Evolutionary conservation across 2,329 filamentous ascomycete genomes (phyloP).

Genomic region (Phaeoacremonium minimum): DNA sequence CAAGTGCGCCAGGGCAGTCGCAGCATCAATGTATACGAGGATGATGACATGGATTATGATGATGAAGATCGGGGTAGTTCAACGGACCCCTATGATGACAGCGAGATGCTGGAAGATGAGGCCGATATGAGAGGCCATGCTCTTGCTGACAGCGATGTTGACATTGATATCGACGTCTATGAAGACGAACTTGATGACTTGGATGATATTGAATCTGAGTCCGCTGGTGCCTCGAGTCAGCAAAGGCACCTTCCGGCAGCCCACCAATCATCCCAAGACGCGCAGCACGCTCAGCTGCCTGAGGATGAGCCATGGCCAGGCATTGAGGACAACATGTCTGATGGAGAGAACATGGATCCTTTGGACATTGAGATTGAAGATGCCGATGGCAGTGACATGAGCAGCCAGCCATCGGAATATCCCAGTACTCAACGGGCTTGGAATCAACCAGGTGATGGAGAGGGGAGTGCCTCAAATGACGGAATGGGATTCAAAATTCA

Average conservation of each 20-base stretch:
- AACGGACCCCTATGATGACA: slow-evolving; percentile 18
- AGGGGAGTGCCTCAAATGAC: slow-evolving; percentile 4
- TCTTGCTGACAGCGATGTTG: slow-evolving; percentile 17
- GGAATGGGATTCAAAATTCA: slow-evolving; percentile 7
- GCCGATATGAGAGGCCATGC: too few species aligned
- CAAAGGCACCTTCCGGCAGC: too few species aligned
- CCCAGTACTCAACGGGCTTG: slow-evolving; percentile 44
- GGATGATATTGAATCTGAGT: slow-evolving; percentile 21
- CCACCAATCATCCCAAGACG: slow-evolving; percentile 8
- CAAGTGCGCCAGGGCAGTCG: neutral
- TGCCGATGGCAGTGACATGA: slow-evolving; percentile 30
- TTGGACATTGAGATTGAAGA: slow-evolving; percentile 21
- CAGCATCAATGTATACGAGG: slow-evolving; percentile 10
- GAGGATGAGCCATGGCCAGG: slow-evolving; percentile 56
- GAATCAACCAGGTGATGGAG: slow-evolving; percentile 15
- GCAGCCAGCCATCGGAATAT: slow-evolving; percentile 53
- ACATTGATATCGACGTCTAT: slow-evolving; percentile 20
- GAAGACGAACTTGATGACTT: slow-evolving; percentile 17
- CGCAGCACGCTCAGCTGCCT: slow-evolving; percentile 24
- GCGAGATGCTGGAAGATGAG: slow-evolving; percentile 27
- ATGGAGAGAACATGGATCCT: slow-evolving; percentile 49
- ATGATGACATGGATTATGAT: slow-evolving; percentile 21
- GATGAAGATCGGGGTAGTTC: slow-evolving; percentile 18
- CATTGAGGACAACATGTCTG: slow-evolving; percentile 45
- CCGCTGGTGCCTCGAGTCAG: too few species aligned